phyloP scores from a whole-genome alignment of 805 yeast genomes.

The Ogataea sp. region DNA sequence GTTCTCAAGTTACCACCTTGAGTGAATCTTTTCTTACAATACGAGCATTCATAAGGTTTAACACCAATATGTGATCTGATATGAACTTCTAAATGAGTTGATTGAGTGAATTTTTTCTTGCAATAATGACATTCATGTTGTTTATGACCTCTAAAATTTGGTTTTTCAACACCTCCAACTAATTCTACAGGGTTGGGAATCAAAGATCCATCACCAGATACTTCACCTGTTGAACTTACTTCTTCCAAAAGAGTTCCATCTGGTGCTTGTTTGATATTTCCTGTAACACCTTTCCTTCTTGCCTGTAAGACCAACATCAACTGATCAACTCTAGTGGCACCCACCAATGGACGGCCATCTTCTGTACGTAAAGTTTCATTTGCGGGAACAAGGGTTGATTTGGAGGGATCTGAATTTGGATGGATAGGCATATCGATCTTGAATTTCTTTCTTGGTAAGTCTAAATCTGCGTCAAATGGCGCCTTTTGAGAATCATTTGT shows the following conservation, averaged over 20 bases:
- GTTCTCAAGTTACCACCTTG: constrained; percentile 89
- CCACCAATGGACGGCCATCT: constrained; percentile 64
- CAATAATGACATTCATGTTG: constrained; percentile 72
- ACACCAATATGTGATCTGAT: constrained; percentile 80
- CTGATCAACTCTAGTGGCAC: constrained; percentile 87
- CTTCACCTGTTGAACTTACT: constrained; percentile 6
- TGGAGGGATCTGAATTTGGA: background rate
- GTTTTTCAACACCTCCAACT: constrained; percentile 77
- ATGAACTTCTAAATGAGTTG: constrained; percentile 90
- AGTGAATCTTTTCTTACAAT: constrained; percentile 74
- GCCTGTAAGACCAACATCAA: constrained; percentile 89
- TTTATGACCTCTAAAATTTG: constrained; percentile 36
- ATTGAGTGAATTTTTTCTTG: constrained; percentile 71
- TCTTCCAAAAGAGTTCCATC: constrained; percentile 65
- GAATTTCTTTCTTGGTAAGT: background rate
- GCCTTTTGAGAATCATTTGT: no score
- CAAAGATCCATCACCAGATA: constrained; percentile 22
- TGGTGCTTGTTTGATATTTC: constrained; percentile 51
- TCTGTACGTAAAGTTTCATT: constrained; percentile 41
- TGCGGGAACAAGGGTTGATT: constrained; percentile 29
- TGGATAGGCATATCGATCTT: background rate
- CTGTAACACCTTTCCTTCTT: constrained; percentile 66
- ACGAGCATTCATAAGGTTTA: constrained; percentile 74
- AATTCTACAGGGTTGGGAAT: constrained; percentile 54
- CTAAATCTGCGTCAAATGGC: no score